phyloP scores from a whole-genome alignment of 805 yeast species.

The Yarrowia sp. region DNA sequence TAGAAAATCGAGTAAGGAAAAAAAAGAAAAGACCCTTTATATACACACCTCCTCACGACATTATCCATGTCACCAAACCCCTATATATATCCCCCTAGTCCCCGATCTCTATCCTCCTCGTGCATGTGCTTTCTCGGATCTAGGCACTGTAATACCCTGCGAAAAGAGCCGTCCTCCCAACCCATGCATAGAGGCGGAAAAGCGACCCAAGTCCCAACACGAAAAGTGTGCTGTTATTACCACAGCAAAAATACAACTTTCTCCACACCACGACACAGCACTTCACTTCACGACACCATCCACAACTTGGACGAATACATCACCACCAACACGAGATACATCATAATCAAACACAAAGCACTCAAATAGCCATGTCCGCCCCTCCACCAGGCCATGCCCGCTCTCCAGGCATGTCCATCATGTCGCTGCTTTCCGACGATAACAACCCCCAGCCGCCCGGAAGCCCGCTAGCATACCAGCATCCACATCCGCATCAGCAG shows the following conservation, averaged over 20 bases:
- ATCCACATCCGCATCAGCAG: constrained; percentile 16
- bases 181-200: constrained; percentile 3
- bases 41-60: no score
- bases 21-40: no score
- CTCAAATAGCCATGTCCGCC: background rate
- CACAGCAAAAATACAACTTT: background rate
- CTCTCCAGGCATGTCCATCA: constrained; percentile 23
- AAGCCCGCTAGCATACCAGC: background rate
- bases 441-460: constrained; percentile 5
- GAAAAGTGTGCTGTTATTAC: constrained; percentile 20
- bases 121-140: no score
- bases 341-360: background rate
- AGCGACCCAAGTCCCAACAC: constrained; percentile 7
- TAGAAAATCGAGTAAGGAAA: no score
- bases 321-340: no score
- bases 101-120: no score
- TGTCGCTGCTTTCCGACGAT: constrained; percentile 18
- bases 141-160: background rate
- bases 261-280: background rate
- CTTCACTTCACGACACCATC: no score
- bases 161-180: background rate
- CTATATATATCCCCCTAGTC: no score
- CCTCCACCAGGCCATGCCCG: constrained; percentile 11
- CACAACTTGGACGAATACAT: no score
- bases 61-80: no score